Base-by-base conservation (phyloP, 2,329 filamentous ascomycete genomes). In the Passalora sequoiae region DNA sequence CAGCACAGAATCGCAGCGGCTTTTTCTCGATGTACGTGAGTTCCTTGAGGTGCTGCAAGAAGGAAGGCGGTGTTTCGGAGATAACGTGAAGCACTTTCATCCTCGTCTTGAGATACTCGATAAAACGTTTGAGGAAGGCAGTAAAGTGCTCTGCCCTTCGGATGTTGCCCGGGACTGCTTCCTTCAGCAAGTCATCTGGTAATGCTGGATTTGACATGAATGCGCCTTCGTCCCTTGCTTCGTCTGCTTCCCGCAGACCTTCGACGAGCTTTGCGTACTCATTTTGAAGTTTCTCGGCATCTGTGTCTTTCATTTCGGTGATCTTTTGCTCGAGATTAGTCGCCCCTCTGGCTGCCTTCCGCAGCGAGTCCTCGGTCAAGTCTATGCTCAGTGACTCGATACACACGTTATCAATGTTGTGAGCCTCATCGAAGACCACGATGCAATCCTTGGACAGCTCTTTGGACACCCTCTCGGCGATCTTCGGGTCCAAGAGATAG, bases 361-460 rank as follows among this genome's bases (percentile, higher is more conserved):
- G 80, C 40, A 98, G 66, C 0, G 91, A 96, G 56, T 97, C 92
- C 62, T 98, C 89, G 0, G 91, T 97, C 44, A 98, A 79, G 59
- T 98, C 92, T 30, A 95, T 97, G 61, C 92, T 98, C 9, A 97
- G 71, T 2, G 92, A 91, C 62, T 98, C 92, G 55, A 98, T 98
- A 64, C 94, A 98, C 46, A 98, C 92, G 62, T 98, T 98, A 74
- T 98, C 92, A 57, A 98, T 98, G 61, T 98, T 98, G 70, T 98
- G 92, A 10, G 92, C 92, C 66, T 98, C 92, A 60, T 98, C 92
- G 54, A 98, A 98, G 3, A 98, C 92, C 15, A 98, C 87, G 40
- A 98, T 98, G 64, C 89, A 96, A 65, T 98, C 94, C 58, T 96
- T 96, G 0, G 92, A 96, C 8, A 98, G 78, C 60, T 98, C 92